A percentile compares a stretch with the other conserved stretches of the same genome.
phyloP scores from a whole-genome alignment of 2,329 filamentous ascomycete genomes.

The Ophiostoma angusticollis region DNA sequence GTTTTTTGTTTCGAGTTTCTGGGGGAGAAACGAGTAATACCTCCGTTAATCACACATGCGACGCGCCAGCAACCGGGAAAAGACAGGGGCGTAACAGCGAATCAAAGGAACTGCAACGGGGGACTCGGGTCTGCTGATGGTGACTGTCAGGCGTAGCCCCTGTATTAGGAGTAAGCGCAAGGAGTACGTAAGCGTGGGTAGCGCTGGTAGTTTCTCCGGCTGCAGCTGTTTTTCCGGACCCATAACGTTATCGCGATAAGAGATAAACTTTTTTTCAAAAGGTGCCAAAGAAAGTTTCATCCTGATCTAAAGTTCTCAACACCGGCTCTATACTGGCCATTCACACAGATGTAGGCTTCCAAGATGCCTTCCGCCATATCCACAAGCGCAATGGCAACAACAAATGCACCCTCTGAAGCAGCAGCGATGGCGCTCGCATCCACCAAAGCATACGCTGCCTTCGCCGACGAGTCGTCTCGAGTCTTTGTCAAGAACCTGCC shows the following conservation, averaged over 20 bases:
- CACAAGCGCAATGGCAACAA: conserved; percentile 5
- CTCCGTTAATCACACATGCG: too few species aligned
- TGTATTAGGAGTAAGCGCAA: too few species aligned
- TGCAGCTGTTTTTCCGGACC: conserved; percentile 3
- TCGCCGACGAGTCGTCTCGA: conserved; percentile 43
- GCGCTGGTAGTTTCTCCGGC: too few species aligned
- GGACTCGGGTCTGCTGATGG: too few species aligned
- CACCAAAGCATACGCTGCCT: neutral
- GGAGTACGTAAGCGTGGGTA: too few species aligned
- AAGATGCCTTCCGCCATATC: conserved; percentile 10
- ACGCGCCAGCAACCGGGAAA: too few species aligned
- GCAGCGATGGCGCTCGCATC: neutral
- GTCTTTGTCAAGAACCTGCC: conserved; percentile 75
- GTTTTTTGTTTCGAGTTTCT: too few species aligned
- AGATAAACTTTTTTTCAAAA: conserved; percentile 13
- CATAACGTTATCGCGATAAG: conserved; percentile 12
- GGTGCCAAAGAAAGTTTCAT: conserved; percentile 5
- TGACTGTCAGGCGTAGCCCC: too few species aligned
- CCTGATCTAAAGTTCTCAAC: neutral
- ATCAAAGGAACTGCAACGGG: too few species aligned
- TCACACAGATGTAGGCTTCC: conserved; percentile 3
- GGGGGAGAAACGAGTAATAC: too few species aligned
- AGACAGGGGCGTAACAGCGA: too few species aligned
- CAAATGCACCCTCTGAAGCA: conserved; percentile 1
- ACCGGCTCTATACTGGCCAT: neutral